Evolutionary conservation across 1,284 basidiomycete species (phyloP).

Genomic region (Athelia psychrophila): DNA sequence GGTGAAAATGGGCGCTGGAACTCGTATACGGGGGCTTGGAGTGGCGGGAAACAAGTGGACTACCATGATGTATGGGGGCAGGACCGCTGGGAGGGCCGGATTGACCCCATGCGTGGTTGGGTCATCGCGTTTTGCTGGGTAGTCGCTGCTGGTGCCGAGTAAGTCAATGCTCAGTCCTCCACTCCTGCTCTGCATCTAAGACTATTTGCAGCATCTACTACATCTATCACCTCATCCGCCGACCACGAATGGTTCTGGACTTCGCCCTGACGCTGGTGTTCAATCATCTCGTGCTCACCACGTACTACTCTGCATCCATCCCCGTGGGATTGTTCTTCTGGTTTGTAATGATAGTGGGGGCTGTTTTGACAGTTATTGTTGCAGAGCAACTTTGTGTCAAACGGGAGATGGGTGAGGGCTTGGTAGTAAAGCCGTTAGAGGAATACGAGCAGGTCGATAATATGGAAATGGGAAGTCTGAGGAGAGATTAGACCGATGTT

Average conservation of each 20-base stretch:
- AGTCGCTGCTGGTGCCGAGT: constrained; percentile 79
- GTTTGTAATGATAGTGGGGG: constrained; percentile 71
- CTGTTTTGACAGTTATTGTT: constrained; percentile 72
- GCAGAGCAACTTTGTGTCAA: constrained; percentile 93
- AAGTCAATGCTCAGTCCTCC: constrained; percentile 27
- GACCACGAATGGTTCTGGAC: constrained; percentile 93
- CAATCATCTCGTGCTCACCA: constrained; percentile 88
- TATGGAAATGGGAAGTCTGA: constrained; percentile 62
- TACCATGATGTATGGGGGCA: constrained; percentile 40
- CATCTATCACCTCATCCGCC: constrained; percentile 83
- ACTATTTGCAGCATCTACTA: constrained; percentile 69
- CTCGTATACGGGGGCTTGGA: constrained; percentile 71
- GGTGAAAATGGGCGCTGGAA: constrained; percentile 59
- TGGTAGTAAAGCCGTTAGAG: constrained; percentile 52
- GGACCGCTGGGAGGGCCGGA: constrained; percentile 53
- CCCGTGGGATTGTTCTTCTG: constrained; percentile 92
- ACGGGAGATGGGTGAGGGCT: constrained; percentile 88
- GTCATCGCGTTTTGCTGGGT: constrained; percentile 85
- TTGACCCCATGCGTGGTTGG: constrained; percentile 83
- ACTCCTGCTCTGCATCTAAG: constrained; percentile 8
- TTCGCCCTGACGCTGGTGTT: constrained; percentile 89
- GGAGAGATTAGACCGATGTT: constrained; percentile 8
- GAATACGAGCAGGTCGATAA: constrained; percentile 36
- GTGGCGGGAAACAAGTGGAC: constrained; percentile 69
- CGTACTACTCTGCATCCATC: constrained; percentile 78